These are phyloP conservation scores for Suillus subaureus DNA, from an alignment of 768 basidiomycete genomes.

Conservation along the genomic window DNA sequence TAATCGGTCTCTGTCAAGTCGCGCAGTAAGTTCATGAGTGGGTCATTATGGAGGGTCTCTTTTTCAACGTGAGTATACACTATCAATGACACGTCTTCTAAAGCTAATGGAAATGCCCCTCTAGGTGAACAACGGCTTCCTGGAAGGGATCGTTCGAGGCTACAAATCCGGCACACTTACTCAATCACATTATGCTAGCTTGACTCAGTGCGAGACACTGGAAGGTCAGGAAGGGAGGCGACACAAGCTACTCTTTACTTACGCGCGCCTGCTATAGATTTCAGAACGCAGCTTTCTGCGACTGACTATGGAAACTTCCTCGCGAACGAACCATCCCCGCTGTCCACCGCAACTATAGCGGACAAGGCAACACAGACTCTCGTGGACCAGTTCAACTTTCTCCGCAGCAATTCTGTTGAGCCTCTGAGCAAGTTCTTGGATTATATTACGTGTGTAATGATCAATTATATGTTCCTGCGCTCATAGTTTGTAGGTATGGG, in stretches of 20 bases:
- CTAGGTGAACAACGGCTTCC: slow-evolving; percentile 72
- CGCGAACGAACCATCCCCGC: slow-evolving; percentile 91
- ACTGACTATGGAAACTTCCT: slow-evolving; percentile 99
- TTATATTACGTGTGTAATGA: slow-evolving; percentile 86
- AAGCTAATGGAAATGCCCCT: slow-evolving; percentile 25
- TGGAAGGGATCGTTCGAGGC: slow-evolving; percentile 85
- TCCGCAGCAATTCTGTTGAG: slow-evolving; percentile 88
- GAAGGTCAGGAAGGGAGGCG: slow-evolving; percentile 57
- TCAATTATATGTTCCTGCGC: slow-evolving; percentile 6
- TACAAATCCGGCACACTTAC: slow-evolving; percentile 93
- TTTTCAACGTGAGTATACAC: slow-evolving; percentile 73
- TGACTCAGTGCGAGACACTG: slow-evolving; percentile 96
- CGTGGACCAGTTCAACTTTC: slow-evolving; percentile 96
- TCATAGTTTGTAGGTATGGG: slow-evolving; percentile 65
- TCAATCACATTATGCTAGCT: slow-evolving; percentile 87
- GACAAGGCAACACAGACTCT: slow-evolving; percentile 95
- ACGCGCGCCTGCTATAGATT: slow-evolving; percentile 55
- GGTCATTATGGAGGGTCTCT: slow-evolving; percentile 74
- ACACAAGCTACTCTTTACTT: slow-evolving; percentile 3
- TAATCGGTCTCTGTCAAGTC: neutral
- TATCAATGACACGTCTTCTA: slow-evolving; percentile 3
- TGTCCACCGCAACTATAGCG: slow-evolving; percentile 93
- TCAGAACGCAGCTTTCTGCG: slow-evolving; percentile 91
- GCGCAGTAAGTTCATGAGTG: neutral
- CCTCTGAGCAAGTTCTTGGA: slow-evolving; percentile 93